Evolutionary conservation across 495 filamentous ascomycete species (phyloP).

Genomic region (Podospora pseudocomata): DNA sequence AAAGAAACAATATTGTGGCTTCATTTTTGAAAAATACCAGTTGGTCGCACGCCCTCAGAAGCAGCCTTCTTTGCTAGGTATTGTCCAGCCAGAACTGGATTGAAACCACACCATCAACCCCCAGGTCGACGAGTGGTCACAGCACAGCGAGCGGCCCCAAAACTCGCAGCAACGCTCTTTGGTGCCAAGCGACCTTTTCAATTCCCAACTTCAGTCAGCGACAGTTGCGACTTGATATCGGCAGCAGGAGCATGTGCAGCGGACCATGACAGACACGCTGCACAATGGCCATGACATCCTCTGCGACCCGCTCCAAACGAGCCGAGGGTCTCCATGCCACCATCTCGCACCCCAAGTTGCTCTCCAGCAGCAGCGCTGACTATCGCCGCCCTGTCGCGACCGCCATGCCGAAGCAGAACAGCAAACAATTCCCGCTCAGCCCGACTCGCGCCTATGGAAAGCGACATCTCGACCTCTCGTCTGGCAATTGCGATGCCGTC

Average conservation of each 20-base stretch:
- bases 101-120: neutral
- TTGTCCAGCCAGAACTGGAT: neutral
- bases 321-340: slow-evolving; percentile 29
- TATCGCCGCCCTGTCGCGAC: slow-evolving; percentile 19
- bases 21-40: neutral
- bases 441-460: slow-evolving; percentile 21
- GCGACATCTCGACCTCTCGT: slow-evolving; percentile 23
- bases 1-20: neutral
- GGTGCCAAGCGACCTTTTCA: slow-evolving; percentile 6
- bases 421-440: slow-evolving; percentile 14
- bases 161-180: neutral
- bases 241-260: neutral
- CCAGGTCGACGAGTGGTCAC: neutral
- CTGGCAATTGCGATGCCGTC: slow-evolving; percentile 18
- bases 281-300: slow-evolving; percentile 34
- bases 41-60: neutral
- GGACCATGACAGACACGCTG: neutral
- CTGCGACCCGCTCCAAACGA: slow-evolving; percentile 37
- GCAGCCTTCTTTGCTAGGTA: neutral
- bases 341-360: slow-evolving; percentile 19
- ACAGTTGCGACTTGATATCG: neutral
- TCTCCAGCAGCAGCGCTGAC: slow-evolving; percentile 16
- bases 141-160: neutral
- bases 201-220: slow-evolving; percentile 6
- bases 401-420: slow-evolving; percentile 11